These are phyloP conservation scores for Ilyonectria destructans DNA, from an alignment of 2,329 filamentous ascomycete genomes.

Conservation along the genomic window DNA sequence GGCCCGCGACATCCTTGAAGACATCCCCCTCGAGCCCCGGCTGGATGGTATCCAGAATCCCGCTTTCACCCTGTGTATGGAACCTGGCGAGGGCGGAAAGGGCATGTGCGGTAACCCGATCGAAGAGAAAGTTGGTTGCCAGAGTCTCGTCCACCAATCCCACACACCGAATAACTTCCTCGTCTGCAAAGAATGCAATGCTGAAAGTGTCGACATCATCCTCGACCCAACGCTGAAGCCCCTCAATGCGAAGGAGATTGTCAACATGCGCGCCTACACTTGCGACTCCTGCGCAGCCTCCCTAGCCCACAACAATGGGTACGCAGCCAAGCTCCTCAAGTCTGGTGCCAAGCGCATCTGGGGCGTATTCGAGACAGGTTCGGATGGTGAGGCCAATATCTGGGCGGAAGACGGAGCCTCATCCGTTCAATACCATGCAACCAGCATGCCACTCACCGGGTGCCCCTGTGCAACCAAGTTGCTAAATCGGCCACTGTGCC, in stretches of 20 bases:
- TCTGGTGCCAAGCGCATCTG: constrained; percentile 47
- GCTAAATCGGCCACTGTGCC: constrained; percentile 53
- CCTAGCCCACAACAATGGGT: constrained; percentile 18
- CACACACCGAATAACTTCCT: constrained; percentile 34
- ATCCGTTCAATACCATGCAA: constrained; percentile 27
- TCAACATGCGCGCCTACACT: constrained; percentile 56
- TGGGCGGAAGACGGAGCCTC: neutral
- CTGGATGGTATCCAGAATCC: neutral
- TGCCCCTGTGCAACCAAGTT: constrained; percentile 58
- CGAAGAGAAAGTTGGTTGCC: constrained; percentile 29
- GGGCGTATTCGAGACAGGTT: constrained; percentile 37
- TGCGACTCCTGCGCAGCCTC: constrained; percentile 51
- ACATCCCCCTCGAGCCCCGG: constrained; percentile 27
- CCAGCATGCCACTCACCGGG: constrained; percentile 51
- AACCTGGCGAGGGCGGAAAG: constrained; percentile 34
- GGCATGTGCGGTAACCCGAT: constrained; percentile 30
- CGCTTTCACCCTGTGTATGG: constrained; percentile 29
- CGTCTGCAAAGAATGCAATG: constrained; percentile 48
- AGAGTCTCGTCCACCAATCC: constrained; percentile 39
- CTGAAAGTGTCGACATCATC: constrained; percentile 38
- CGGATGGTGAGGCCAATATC: neutral
- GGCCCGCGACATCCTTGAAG: constrained; percentile 35
- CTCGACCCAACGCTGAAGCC: constrained; percentile 21
- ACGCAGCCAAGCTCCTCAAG: constrained; percentile 24
- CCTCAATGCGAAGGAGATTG: constrained; percentile 44